Evolutionary conservation across 169 alveolate species (phyloP).

Genomic region (Ichthyophthirius multifiliis): DNA sequence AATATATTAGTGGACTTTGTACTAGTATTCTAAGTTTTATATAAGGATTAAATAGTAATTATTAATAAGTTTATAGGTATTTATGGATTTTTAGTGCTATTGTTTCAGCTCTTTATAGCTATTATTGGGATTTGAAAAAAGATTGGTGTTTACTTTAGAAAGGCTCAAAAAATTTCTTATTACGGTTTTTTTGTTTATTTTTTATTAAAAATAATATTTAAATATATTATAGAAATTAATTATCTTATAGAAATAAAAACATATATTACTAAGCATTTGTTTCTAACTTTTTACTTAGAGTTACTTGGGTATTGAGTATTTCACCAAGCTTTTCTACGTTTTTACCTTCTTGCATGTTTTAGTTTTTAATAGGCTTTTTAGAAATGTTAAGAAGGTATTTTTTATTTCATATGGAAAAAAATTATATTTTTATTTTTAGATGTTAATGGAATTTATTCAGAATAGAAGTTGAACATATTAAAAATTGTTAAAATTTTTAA

Average conservation of each 20-base stretch:
- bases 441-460: constrained; percentile 10
- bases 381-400: constrained; percentile 6
- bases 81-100: neutral
- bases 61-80: too few relatives aligned
- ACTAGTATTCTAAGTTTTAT: neutral
- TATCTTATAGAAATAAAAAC: neutral
- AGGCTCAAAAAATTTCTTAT: too few relatives aligned
- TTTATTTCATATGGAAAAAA: neutral
- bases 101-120: neutral
- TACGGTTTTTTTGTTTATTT: too few relatives aligned
- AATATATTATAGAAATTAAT: too few relatives aligned
- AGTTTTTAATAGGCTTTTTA: neutral
- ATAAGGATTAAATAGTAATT: too few relatives aligned
- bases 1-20: neutral
- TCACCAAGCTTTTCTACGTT: constrained; percentile 2
- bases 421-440: neutral
- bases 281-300: neutral
- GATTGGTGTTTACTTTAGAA: neutral
- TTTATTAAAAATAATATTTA: too few relatives aligned
- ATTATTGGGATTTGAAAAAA: constrained; percentile 3
- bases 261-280: neutral
- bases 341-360: too few relatives aligned
- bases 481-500: neutral
- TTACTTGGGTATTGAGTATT: neutral
- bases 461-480: neutral